Percentiles rank a stretch among this genome's conserved stretches.
Conservation (phyloP, 306 rosid species). For the Dryas alaskensis region DNA sequence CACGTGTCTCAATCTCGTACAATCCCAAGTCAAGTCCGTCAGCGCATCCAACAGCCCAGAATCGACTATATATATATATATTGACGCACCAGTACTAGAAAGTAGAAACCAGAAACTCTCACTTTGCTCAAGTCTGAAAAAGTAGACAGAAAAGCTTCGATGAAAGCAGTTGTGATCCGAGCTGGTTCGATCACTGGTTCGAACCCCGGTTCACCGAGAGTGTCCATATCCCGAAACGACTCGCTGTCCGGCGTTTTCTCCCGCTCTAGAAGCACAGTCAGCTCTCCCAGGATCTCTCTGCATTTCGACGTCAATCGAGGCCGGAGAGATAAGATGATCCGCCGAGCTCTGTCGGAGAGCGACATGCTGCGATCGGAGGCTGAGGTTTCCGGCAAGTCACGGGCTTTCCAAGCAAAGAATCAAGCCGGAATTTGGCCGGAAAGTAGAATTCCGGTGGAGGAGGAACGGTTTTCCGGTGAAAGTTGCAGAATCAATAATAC, state of each 20-base stretch:
- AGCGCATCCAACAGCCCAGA: conserved; percentile 23
- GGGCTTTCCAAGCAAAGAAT: conserved; percentile 19
- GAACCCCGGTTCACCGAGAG: conserved; percentile 29
- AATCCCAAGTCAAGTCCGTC: conserved; percentile 16
- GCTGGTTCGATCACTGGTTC: conserved; percentile 69
- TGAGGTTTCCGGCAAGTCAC: conserved; percentile 26
- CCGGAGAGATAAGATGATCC: conserved; percentile 23
- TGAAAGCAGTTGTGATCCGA: conserved; percentile 56
- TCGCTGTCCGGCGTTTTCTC: conserved; percentile 33
- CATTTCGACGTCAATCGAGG: conserved; percentile 33
- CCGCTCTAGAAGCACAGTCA: conserved; percentile 20
- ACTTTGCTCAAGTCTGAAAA: background rate
- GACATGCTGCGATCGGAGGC: conserved; percentile 12
- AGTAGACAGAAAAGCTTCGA: background rate
- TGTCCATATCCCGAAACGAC: conserved; percentile 31
- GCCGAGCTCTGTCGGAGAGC: conserved; percentile 40
- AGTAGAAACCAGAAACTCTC: background rate
- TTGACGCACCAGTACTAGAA: too few species aligned
- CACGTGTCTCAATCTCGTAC: conserved; percentile 39
- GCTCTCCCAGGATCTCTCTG: conserved; percentile 42
- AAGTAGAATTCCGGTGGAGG: conserved; percentile 23
- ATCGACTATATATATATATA: conserved; percentile 1
- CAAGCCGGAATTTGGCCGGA: conserved; percentile 15
- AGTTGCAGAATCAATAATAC: conserved; percentile 4
- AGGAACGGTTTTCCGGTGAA: conserved; percentile 21